Base-by-base conservation (phyloP, 2,329 filamentous ascomycete genomes). In the Lachnellula cervina region DNA sequence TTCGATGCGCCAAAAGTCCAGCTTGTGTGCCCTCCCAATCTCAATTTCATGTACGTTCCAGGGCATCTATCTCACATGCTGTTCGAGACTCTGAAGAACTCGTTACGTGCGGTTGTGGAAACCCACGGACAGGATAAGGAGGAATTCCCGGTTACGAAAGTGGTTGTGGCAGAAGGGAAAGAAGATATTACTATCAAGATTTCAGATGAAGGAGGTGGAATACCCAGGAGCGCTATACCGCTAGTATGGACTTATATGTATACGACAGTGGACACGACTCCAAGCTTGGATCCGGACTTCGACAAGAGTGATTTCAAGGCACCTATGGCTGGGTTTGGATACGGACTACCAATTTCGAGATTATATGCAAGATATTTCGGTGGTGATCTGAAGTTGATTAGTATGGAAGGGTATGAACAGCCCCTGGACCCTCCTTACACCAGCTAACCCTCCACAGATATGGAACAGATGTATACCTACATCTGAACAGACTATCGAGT, bases 181-280 rank as follows among this genome's bases (percentile, higher is more conserved):
- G 94, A 99, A 74, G 94, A 99, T 69, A 99, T 99, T 67, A 99
- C 94, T 5, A 97, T 99, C 77, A 99, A 99, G 76, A 88, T 99
- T 66, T 90, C 88, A 4, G 94, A 99, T 71, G 94, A 99, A 74
- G 94, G 94, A 57, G 94, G 94, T 61, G 94, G 94, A 59, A 97
- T 99, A 52, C 91, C 94, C 0, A 80, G 94, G 67, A 95, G 89
- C 66, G 84, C 90, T 51, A 97, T 99, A 61, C 94, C 94, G 5
- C 80, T 99, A 14, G 94, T 97, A n/a, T 99, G 94, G 94, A 99
- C 94, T 13, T 99, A 99, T 73, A 99, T 97, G 94, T 99, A 99
- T 73, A 99, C 94, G 37, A 99, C 94, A 2, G 94, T 99, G 62
- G 94, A 97, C 72, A 86, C 92, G 65, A 97, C 94, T 21, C 94